These are phyloP conservation scores for Aspergillus chevalieri DNA, from an alignment of 2,329 filamentous ascomycete genomes.

Conservation along the genomic window DNA sequence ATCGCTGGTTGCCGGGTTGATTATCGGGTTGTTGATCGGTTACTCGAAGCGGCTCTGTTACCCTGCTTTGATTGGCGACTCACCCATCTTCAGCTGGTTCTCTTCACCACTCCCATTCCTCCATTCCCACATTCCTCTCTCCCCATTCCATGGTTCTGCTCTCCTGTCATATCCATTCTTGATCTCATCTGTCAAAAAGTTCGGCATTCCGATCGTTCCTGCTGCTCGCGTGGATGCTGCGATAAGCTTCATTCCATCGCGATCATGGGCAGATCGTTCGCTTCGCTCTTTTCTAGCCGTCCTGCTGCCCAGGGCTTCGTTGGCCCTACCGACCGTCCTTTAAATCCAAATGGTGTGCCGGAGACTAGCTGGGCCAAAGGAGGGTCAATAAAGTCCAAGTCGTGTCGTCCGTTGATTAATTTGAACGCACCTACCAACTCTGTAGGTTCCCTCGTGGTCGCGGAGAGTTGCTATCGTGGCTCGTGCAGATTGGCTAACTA, in stretches of 20 bases:
- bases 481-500: neutral
- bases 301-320: constrained; percentile 49
- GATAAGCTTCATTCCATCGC: constrained; percentile 20
- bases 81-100: no score
- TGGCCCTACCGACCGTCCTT: constrained; percentile 49
- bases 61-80: no score
- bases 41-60: neutral
- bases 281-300: constrained; percentile 69
- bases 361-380: constrained; percentile 65
- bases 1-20: constrained; percentile 13
- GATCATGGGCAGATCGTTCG: constrained; percentile 48
- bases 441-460: constrained; percentile 43
- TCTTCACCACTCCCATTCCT: neutral
- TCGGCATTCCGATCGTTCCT: constrained; percentile 18
- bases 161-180: constrained; percentile 2
- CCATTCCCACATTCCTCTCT: constrained; percentile 1
- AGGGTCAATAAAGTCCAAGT: constrained; percentile 55
- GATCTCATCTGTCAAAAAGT: constrained; percentile 7
- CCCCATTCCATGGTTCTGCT: constrained; percentile 12
- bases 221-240: constrained; percentile 28
- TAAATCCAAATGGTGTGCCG: constrained; percentile 82
- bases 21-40: constrained; percentile 14
- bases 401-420: constrained; percentile 68
- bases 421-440: constrained; percentile 81
- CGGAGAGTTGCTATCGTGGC: constrained; percentile 1